Percentiles rank a stretch among this genome's conserved stretches.
Conservation (phyloP, 2,329 filamentous ascomycete species). For the Fusarium guadeloupense region DNA sequence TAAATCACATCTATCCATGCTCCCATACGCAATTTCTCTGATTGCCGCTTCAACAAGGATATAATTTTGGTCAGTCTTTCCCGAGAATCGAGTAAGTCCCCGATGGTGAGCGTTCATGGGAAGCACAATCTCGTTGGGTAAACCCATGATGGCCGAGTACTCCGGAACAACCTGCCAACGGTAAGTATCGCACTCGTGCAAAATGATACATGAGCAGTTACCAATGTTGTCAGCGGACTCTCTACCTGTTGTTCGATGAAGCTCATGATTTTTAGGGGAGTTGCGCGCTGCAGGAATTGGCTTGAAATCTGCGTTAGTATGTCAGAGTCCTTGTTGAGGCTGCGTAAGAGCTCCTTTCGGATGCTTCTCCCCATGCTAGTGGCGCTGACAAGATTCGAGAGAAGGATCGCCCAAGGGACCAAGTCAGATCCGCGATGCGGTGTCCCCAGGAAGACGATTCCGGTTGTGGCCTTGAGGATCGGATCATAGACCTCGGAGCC, state of each 20-base stretch:
- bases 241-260: background rate
- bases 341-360: too few relatives aligned
- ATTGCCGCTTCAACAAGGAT: background rate
- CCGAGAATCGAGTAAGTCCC: background rate
- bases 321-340: too few relatives aligned
- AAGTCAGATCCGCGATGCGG: background rate
- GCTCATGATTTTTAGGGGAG: background rate
- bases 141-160: constrained; percentile 5
- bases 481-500: too few relatives aligned
- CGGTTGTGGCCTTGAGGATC: too few relatives aligned
- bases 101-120: constrained; percentile 4
- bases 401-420: background rate
- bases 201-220: background rate
- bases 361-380: background rate
- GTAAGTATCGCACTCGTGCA: background rate
- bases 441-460: background rate
- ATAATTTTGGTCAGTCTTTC: background rate
- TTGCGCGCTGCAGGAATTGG: too few relatives aligned
- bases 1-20: too few relatives aligned
- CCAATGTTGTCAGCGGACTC: background rate
- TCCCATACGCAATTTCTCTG: background rate
- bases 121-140: constrained; percentile 5
- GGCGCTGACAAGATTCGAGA: background rate
- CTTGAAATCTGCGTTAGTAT: too few relatives aligned
- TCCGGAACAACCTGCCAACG: background rate